These are phyloP conservation scores for Aureobasidium musti DNA, from an alignment of 2,329 filamentous ascomycete genomes.

Conservation along the genomic window DNA sequence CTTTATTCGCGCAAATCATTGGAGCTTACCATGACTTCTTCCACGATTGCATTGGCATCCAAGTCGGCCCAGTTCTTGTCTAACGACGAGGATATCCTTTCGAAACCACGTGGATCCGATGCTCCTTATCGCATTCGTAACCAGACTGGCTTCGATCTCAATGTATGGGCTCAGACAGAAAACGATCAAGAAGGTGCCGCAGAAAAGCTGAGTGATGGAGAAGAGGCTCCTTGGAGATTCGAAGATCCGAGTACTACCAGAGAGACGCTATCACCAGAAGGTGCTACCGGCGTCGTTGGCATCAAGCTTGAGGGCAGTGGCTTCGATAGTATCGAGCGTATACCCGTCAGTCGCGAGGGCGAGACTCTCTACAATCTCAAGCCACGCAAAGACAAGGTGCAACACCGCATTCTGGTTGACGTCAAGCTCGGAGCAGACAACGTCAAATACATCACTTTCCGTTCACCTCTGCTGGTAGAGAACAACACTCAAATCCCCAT, in stretches of 20 bases:
- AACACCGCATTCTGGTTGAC: slow-evolving; percentile 89
- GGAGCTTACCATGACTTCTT: slow-evolving; percentile 89
- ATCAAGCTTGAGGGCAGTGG: slow-evolving; percentile 88
- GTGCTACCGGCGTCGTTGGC: slow-evolving; percentile 74
- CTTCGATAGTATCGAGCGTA: slow-evolving; percentile 85
- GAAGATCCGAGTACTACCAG: slow-evolving; percentile 96
- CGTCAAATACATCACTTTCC: slow-evolving; percentile 95
- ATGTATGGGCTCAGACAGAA: slow-evolving; percentile 76
- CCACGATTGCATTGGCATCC: slow-evolving; percentile 87
- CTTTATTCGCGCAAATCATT: slow-evolving; percentile 86
- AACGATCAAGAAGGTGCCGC: slow-evolving; percentile 71
- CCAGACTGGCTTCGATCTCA: slow-evolving; percentile 89
- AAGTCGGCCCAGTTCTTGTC: slow-evolving; percentile 92
- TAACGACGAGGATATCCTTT: slow-evolving; percentile 85
- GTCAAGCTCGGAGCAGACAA: slow-evolving; percentile 90
- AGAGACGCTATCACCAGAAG: slow-evolving; percentile 85
- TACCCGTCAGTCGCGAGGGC: slow-evolving; percentile 90
- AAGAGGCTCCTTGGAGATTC: slow-evolving; percentile 93
- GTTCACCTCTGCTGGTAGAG: slow-evolving; percentile 87
- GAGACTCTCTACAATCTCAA: slow-evolving; percentile 87
- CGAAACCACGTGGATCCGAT: slow-evolving; percentile 87
- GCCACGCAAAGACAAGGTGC: slow-evolving; percentile 79
- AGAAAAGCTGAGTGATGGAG: slow-evolving; percentile 78
- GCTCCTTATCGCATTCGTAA: slow-evolving; percentile 93
- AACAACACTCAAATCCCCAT: slow-evolving; percentile 97